Evolutionary conservation across 2,329 filamentous ascomycete genomes (phyloP), one percentile per base, ranked within the genome.

Genomic region (Cryphonectria parasitica): DNA sequence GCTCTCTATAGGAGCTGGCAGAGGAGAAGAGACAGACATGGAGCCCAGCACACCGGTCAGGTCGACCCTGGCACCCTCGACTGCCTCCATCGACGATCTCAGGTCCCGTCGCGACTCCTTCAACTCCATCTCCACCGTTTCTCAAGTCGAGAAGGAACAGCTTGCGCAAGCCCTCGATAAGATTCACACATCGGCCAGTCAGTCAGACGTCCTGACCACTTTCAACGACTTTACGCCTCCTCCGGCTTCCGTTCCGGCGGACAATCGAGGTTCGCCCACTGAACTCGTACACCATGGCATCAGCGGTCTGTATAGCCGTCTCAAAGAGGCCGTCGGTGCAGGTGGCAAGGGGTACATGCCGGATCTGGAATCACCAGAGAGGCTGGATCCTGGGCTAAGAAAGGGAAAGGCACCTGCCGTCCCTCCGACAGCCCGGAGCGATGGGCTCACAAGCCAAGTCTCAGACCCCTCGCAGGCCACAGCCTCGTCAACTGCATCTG

Each of bases 151-250:
- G 79, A 92, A 89, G 77, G 92, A 94, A 73, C 90, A 92, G 70
- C 85, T 95, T 52, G 89, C 92, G 45, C 89, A 93, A 73, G 88
- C 91, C 25, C 89, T 98, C 72, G 92, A 97, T 80, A 91, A 93
- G 76, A 97, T 98, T 75, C 95, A 98, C 80, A 94, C 86, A 66
- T 90, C 92, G 7, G 94, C 95, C n/a, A 97, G 92, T 77, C 92
- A 93, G 78, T 92, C 92, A 45, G 92, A 92, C 73, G 89, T 90
- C 45, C 85, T 98, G 64, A 98, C 95, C 2, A 97, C 94, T 11
- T 98, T 98, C 82, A 97, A 97, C 81, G 95, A 98, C 77, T 95
- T 97, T 77, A 92, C 92, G 0, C 87, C 91, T 0, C 90, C 91
- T 6, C 90, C 92, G 0, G 83, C 85, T 2, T 84, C 87, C 0